A percentile compares a stretch with the other conserved stretches of the same genome.
Evolutionary conservation across 768 basidiomycete genomes (phyloP).

Genomic region (Tylopilus intermedius): DNA sequence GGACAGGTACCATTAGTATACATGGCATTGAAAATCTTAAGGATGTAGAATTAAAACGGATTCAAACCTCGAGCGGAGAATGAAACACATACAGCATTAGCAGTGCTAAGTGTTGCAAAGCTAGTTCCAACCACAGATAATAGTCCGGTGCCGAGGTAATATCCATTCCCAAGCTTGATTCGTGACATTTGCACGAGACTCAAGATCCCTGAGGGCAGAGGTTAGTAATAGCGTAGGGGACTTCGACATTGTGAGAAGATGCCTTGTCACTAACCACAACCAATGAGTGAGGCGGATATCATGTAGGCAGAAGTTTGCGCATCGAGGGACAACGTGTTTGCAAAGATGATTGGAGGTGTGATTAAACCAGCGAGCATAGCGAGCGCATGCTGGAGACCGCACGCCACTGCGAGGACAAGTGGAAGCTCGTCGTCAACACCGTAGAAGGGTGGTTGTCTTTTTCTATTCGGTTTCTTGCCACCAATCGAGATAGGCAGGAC

Average conservation of each 20-base stretch:
- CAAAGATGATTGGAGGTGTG: conserved; percentile 79
- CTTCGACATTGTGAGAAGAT: not conserved
- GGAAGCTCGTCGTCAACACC: conserved; percentile 69
- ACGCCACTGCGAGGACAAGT: conserved; percentile 64
- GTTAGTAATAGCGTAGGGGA: not conserved
- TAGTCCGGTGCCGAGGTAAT: conserved; percentile 75
- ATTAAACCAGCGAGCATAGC: conserved; percentile 83
- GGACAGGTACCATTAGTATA: conserved; percentile 78
- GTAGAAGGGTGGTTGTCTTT: conserved; percentile 64
- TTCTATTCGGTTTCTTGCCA: conserved; percentile 22
- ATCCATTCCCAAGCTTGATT: conserved; percentile 52
- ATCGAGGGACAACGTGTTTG: conserved; percentile 57
- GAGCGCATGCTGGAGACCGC: conserved; percentile 70
- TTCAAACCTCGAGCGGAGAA: not conserved
- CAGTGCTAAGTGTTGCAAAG: conserved; percentile 74
- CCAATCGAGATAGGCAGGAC: conserved; percentile 51
- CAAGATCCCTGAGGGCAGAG: conserved; percentile 50
- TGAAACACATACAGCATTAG: conserved; percentile 47
- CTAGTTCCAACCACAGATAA: conserved; percentile 79
- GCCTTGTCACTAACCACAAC: conserved; percentile 51
- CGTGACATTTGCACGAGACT: conserved; percentile 79
- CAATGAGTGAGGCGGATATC: conserved; percentile 77
- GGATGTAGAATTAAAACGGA: not conserved
- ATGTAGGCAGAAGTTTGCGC: conserved; percentile 61
- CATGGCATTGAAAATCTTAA: conserved; percentile 68